phyloP scores from a whole-genome alignment of 176 grass and related monocot genomes.

The Zoysia japonica region DNA sequence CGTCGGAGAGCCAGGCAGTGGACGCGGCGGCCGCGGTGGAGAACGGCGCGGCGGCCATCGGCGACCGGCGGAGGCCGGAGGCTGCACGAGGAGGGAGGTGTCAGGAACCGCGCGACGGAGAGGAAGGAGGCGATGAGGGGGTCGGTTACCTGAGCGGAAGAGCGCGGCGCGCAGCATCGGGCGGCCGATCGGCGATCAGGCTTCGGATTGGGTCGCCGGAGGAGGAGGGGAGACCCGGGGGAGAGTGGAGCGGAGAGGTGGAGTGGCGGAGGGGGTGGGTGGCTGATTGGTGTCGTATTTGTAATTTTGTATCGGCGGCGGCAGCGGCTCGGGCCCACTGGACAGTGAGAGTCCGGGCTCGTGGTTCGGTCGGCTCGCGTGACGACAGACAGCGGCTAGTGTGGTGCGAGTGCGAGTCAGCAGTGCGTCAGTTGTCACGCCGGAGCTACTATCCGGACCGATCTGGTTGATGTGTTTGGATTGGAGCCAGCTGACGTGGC shows the following conservation, averaged over 20 bases:
- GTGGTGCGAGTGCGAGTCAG: conserved; percentile 1
- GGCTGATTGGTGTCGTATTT: not conserved
- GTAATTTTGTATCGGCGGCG: conserved; percentile 17
- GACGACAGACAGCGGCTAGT: conserved; percentile 2
- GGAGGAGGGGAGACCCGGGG: not conserved
- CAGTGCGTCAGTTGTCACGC: not conserved
- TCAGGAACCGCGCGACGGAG: not conserved
- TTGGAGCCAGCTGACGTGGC: conserved; percentile 5
- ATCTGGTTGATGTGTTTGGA: too few species aligned
- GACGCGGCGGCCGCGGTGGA: conserved; percentile 57
- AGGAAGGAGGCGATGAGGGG: not conserved
- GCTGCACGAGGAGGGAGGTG: conserved; percentile 39
- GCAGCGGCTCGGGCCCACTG: not conserved
- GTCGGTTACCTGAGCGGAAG: conserved; percentile 41
- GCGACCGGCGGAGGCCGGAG: conserved; percentile 56
- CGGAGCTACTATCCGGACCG: conserved; percentile 29
- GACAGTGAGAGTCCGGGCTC: not conserved
- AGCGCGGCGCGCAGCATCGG: conserved; percentile 47
- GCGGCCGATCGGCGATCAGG: conserved; percentile 3
- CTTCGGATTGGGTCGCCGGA: conserved; percentile 10
- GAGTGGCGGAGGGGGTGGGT: not conserved
- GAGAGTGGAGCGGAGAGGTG: not conserved
- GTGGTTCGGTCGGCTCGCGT: not conserved
- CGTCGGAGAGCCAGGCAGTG: conserved; percentile 46
- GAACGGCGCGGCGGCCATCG: conserved; percentile 43